A percentile compares a stretch with the other conserved stretches of the same genome.
Evolutionary conservation across 1,284 basidiomycete genomes (phyloP).

Genomic region (Apiotrichum porosum): DNA sequence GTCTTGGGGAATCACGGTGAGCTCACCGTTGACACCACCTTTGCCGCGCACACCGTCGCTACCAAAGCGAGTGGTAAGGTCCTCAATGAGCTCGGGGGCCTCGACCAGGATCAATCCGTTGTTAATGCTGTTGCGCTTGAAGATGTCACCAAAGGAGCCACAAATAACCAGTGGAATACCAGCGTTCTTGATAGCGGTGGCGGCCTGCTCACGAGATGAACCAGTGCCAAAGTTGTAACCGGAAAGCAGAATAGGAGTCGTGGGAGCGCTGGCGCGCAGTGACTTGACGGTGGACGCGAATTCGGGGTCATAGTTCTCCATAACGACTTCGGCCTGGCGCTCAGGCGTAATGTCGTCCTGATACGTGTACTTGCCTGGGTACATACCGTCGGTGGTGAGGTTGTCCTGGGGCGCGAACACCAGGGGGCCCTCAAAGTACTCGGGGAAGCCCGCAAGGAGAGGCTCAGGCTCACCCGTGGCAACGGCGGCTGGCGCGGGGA

Average conservation of each 20-base stretch:
- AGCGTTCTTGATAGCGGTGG: slow-evolving; percentile 91
- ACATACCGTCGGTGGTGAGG: slow-evolving; percentile 96
- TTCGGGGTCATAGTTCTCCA: slow-evolving; percentile 91
- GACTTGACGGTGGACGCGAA: slow-evolving; percentile 73
- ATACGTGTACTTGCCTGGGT: slow-evolving; percentile 99
- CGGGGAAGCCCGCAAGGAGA: slow-evolving; percentile 75
- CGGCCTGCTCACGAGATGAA: slow-evolving; percentile 97
- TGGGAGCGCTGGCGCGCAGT: slow-evolving; percentile 49
- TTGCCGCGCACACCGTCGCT: slow-evolving; percentile 67
- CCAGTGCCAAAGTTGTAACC: slow-evolving; percentile 99
- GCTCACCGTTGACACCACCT: slow-evolving; percentile 69
- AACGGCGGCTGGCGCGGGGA: slow-evolving; percentile 23
- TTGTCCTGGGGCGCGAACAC: slow-evolving; percentile 96
- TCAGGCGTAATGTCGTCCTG: slow-evolving; percentile 97
- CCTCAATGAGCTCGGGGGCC: slow-evolving; percentile 78
- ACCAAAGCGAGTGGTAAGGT: slow-evolving; percentile 71
- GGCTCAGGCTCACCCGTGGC: slow-evolving; percentile 59
- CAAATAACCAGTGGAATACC: slow-evolving; percentile 90
- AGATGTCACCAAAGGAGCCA: slow-evolving; percentile 97
- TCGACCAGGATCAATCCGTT: slow-evolving; percentile 96
- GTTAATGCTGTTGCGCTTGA: slow-evolving; percentile 98
- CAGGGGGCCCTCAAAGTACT: slow-evolving; percentile 73
- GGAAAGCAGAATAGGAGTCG: slow-evolving; percentile 67
- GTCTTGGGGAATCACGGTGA: slow-evolving; percentile 67
- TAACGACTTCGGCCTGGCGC: slow-evolving; percentile 89